phyloP scores from a whole-genome alignment of 768 basidiomycete species.

The Tephrocybe rancida region DNA sequence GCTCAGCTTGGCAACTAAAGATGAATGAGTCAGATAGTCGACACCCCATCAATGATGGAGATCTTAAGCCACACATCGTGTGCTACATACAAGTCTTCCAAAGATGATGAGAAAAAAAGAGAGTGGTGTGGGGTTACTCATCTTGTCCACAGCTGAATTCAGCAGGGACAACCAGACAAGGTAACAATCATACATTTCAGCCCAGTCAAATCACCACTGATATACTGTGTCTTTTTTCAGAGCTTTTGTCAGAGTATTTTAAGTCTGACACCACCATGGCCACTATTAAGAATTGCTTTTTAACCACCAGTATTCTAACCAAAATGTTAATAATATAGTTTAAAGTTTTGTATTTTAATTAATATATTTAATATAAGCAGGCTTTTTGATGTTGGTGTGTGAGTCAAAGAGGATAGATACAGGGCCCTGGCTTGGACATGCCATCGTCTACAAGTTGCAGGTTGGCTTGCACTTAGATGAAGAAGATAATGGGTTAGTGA shows the following conservation, averaged over 20 bases:
- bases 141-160: not conserved
- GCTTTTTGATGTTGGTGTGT: slow-evolving; percentile 1
- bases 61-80: no score
- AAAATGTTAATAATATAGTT: not conserved
- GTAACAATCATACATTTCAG: not conserved
- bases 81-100: no score
- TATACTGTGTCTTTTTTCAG: not conserved
- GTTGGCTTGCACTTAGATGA: not conserved
- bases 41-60: no score
- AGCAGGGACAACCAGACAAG: not conserved
- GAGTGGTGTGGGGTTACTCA: not conserved
- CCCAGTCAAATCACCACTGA: not conserved
- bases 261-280: not conserved
- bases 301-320: not conserved
- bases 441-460: slow-evolving; percentile 1
- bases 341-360: not conserved
- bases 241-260: not conserved
- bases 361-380: not conserved
- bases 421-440: not conserved
- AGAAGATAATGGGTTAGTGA: not conserved
- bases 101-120: not conserved
- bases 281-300: not conserved
- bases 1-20: no score
- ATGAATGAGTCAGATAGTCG: no score
- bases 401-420: not conserved